Conservation (phyloP, 2,329 filamentous ascomycete genomes). For the Colletotrichum gloeosporioides region DNA sequence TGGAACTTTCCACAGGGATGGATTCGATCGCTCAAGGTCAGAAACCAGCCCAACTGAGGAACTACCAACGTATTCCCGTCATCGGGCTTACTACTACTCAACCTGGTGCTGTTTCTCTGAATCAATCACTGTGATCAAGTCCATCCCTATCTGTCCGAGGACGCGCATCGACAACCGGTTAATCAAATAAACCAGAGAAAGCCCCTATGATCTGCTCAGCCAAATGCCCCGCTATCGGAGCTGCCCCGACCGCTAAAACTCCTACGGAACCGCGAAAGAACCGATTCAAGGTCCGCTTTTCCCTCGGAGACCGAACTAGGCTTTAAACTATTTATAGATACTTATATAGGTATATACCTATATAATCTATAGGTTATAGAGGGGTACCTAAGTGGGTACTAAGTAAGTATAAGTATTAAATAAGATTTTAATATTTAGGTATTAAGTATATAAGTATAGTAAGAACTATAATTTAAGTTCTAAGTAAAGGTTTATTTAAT, state of each 20-base stretch:
- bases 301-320: no score
- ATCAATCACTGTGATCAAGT: neutral
- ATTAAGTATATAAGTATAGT: no score
- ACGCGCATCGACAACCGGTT: neutral
- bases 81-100: fast-evolving
- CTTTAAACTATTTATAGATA: no score
- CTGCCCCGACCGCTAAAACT: neutral
- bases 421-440: no score
- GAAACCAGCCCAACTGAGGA: neutral
- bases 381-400: no score
- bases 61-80: neutral
- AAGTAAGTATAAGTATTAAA: no score
- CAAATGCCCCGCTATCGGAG: neutral
- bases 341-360: no score
- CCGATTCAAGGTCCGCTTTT: neutral
- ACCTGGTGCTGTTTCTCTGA: neutral
- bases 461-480: no score
- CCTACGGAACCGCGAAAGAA: neutral
- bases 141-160: neutral
- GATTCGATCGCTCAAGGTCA: neutral
- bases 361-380: no score
- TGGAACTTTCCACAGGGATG: neutral
- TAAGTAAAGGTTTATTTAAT: no score
- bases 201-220: neutral
- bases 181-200: neutral